A percentile compares a stretch with the other conserved stretches of the same genome.
Conservation (phyloP, 179 eudicot species). For the Beta lomatogona region DNA sequence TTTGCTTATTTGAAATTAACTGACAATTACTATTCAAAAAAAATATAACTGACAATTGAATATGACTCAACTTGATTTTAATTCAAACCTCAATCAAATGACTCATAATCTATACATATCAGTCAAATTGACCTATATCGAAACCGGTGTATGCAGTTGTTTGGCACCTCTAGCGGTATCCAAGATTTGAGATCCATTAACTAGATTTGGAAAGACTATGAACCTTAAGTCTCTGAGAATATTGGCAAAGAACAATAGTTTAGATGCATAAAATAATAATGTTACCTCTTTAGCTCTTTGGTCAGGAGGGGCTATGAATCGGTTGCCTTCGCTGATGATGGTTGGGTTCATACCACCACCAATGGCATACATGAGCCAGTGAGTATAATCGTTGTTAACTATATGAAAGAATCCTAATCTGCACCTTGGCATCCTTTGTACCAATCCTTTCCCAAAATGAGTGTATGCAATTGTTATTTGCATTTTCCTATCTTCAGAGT, state of each 20-base stretch:
- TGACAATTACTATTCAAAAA: too few species aligned
- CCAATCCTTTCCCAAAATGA: conserved; percentile 59
- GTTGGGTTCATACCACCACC: conserved; percentile 38
- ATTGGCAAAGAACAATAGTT: neutral
- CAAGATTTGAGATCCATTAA: too few species aligned
- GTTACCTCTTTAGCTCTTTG: conserved; percentile 32
- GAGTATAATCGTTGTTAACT: conserved; percentile 77
- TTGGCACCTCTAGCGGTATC: too few species aligned
- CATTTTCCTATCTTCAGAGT: conserved; percentile 46
- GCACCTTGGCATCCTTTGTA: conserved; percentile 80
- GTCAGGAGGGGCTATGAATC: conserved; percentile 50
- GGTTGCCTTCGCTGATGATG: conserved; percentile 60
- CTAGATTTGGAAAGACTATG: too few species aligned
- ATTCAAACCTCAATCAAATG: too few species aligned
- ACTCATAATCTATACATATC: too few species aligned
- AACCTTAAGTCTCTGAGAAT: too few species aligned
- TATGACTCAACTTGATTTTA: too few species aligned
- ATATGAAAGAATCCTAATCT: conserved; percentile 70
- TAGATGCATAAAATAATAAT: neutral
- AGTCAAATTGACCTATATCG: too few species aligned
- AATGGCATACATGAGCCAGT: conserved; percentile 47
- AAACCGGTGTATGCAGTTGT: too few species aligned
- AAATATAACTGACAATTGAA: too few species aligned
- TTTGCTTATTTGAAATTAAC: too few species aligned
- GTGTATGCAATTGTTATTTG: conserved; percentile 77